Percentiles rank a stretch among this genome's conserved stretches.
These are phyloP conservation scores for Coemansia erecta DNA, from an alignment of 192 early-diverging fungal genomes.

Conservation along the genomic window DNA sequence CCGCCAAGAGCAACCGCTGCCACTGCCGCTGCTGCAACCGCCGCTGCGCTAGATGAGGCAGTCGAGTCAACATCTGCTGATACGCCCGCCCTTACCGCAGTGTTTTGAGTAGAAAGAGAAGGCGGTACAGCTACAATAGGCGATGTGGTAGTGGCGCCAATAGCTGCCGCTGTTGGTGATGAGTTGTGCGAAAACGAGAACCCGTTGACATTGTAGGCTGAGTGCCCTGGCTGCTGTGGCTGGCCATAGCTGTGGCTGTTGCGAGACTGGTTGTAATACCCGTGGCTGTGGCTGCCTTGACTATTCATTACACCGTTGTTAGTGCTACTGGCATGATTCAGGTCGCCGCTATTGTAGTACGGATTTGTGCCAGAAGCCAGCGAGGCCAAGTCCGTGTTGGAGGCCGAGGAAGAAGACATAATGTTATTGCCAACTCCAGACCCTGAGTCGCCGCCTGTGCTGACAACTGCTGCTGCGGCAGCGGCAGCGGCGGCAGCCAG, in stretches of 20 bases:
- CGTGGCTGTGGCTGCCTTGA: slow-evolving; percentile 1
- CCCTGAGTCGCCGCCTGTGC: background rate
- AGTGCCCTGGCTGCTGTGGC: slow-evolving; percentile 7
- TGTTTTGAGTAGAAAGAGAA: slow-evolving; percentile 1
- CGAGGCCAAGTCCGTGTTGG: slow-evolving; percentile 7
- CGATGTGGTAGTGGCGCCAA: background rate
- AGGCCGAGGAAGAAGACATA: slow-evolving; percentile 3
- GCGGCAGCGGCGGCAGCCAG: slow-evolving; percentile 28
- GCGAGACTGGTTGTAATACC: slow-evolving; percentile 6
- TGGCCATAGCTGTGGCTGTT: slow-evolving; percentile 5
- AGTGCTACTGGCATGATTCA: background rate
- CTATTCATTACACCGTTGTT: too few relatives aligned
- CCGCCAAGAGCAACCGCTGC: slow-evolving; percentile 4
- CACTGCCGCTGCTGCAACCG: slow-evolving; percentile 12
- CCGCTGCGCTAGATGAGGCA: slow-evolving; percentile 1
- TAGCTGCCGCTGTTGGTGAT: slow-evolving; percentile 4
- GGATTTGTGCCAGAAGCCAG: slow-evolving; percentile 4
- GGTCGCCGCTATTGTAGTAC: slow-evolving; percentile 2
- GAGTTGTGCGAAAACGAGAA: slow-evolving; percentile 15
- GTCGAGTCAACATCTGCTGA: slow-evolving; percentile 2
- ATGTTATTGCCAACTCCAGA: slow-evolving; percentile 6
- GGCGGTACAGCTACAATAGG: slow-evolving; percentile 2
- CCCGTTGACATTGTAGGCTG: slow-evolving; percentile 13
- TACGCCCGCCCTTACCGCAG: background rate
- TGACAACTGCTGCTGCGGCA: slow-evolving; percentile 29